phyloP scores from a whole-genome alignment of 306 rosid genomes.

The Quercus ilex region DNA sequence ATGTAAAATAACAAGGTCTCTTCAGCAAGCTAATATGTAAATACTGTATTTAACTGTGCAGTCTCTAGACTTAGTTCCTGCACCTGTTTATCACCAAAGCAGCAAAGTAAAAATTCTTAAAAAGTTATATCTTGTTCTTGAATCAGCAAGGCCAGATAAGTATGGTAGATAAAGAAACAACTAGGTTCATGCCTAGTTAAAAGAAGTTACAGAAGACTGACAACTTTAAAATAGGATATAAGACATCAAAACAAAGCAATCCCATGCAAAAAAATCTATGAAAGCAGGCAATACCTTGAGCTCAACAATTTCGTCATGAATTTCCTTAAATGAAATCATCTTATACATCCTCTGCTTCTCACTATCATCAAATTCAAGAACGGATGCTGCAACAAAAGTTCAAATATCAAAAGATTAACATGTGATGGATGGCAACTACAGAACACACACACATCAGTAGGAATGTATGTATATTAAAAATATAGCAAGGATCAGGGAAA shows the following conservation, averaged over 20 bases:
- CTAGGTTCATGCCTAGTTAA: not conserved
- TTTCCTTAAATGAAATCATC: slow-evolving; percentile 61
- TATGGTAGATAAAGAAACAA: not conserved
- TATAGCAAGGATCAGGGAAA: not conserved
- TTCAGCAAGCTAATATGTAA: not conserved
- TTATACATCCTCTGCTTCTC: slow-evolving; percentile 51
- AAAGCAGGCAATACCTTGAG: slow-evolving; percentile 55
- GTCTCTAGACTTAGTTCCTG: not conserved
- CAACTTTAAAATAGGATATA: not conserved
- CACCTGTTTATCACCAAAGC: not conserved
- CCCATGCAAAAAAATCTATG: slow-evolving; percentile 3
- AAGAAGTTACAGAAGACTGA: not conserved
- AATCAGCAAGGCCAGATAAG: not conserved
- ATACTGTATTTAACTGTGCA: not conserved
- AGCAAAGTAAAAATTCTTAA: not conserved
- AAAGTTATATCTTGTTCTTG: slow-evolving; percentile 1
- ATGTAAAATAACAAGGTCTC: not conserved
- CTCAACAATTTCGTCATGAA: slow-evolving; percentile 51
- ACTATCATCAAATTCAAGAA: slow-evolving; percentile 67
- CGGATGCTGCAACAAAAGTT: slow-evolving; percentile 56
- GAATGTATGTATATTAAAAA: no score
- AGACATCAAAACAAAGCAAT: not conserved
- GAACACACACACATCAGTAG: no score
- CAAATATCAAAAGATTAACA: not conserved
- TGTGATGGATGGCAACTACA: no score